Conservation (phyloP, 768 basidiomycete species). For the Pulveroboletus sp. region DNA sequence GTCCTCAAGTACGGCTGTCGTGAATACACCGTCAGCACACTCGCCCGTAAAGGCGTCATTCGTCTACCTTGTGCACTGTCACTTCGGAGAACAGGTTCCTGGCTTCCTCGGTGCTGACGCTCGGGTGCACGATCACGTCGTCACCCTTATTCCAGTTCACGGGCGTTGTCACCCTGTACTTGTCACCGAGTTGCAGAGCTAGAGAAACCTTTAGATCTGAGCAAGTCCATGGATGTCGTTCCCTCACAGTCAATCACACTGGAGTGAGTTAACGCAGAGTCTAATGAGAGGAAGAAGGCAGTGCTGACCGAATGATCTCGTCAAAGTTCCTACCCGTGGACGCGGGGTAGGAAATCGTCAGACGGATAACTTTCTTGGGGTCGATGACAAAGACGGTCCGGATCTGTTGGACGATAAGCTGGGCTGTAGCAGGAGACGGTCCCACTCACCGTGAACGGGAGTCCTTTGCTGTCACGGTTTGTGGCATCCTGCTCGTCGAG, state of each 20-base stretch:
- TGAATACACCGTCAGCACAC: background rate
- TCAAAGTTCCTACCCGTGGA: slow-evolving; percentile 93
- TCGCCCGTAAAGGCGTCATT: background rate
- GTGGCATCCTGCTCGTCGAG: slow-evolving; percentile 92
- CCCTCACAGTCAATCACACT: slow-evolving; percentile 72
- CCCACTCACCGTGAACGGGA: slow-evolving; percentile 79
- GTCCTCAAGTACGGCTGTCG: slow-evolving; percentile 84
- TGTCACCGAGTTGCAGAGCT: slow-evolving; percentile 89
- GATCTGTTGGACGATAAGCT: slow-evolving; percentile 44
- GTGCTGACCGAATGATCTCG: slow-evolving; percentile 53
- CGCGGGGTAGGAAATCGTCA: slow-evolving; percentile 89
- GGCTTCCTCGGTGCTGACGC: slow-evolving; percentile 82
- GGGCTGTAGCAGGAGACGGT: background rate
- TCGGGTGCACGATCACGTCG: slow-evolving; percentile 88
- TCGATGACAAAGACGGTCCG: slow-evolving; percentile 98
- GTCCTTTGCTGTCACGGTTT: slow-evolving; percentile 78
- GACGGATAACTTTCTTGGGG: slow-evolving; percentile 90
- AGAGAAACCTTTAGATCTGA: slow-evolving; percentile 13
- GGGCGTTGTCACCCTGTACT: slow-evolving; percentile 79
- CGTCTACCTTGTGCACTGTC: slow-evolving; percentile 69
- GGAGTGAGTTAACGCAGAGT: slow-evolving; percentile 6
- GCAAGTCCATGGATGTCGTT: slow-evolving; percentile 32
- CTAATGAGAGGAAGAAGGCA: background rate
- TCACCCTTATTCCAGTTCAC: slow-evolving; percentile 95
- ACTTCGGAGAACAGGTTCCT: slow-evolving; percentile 85